These are phyloP conservation scores for Kwoniella botswanensis DNA, from an alignment of 768 basidiomycete genomes.

Conservation along the genomic window DNA sequence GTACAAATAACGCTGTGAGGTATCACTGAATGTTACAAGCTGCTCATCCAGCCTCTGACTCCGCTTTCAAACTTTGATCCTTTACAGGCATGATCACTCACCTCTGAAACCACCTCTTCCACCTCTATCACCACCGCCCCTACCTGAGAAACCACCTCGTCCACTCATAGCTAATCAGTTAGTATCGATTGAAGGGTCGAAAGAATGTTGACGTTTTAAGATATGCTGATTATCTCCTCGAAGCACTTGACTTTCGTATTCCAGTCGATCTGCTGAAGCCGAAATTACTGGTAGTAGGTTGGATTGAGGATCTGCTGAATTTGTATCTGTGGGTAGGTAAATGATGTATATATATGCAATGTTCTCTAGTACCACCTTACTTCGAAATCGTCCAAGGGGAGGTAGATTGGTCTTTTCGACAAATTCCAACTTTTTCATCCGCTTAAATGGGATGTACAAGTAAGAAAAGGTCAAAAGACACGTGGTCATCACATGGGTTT, in stretches of 20 bases:
- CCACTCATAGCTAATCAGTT: conserved; percentile 40
- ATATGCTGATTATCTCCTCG: background rate
- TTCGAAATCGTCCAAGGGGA: too few relatives aligned
- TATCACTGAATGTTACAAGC: too few relatives aligned
- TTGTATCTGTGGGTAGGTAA: too few relatives aligned
- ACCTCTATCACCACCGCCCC: conserved; percentile 39
- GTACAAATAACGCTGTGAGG: too few relatives aligned
- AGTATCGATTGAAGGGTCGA: background rate
- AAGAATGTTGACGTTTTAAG: background rate
- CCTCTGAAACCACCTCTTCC: conserved; percentile 38
- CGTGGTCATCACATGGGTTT: background rate
- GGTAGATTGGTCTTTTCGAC: background rate
- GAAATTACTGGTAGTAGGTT: too few relatives aligned
- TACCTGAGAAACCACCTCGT: conserved; percentile 50
- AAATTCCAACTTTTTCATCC: background rate
- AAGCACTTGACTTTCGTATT: background rate
- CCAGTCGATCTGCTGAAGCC: too few relatives aligned
- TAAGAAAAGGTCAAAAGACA: background rate
- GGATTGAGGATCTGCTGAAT: too few relatives aligned
- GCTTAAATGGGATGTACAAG: background rate
- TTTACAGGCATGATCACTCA: background rate
- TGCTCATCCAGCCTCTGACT: too few relatives aligned
- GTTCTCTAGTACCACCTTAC: too few relatives aligned
- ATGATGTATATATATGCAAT: too few relatives aligned
- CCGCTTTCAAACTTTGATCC: too few relatives aligned